Base-by-base conservation (phyloP, 768 basidiomycete species). In the Boletus sp. region DNA sequence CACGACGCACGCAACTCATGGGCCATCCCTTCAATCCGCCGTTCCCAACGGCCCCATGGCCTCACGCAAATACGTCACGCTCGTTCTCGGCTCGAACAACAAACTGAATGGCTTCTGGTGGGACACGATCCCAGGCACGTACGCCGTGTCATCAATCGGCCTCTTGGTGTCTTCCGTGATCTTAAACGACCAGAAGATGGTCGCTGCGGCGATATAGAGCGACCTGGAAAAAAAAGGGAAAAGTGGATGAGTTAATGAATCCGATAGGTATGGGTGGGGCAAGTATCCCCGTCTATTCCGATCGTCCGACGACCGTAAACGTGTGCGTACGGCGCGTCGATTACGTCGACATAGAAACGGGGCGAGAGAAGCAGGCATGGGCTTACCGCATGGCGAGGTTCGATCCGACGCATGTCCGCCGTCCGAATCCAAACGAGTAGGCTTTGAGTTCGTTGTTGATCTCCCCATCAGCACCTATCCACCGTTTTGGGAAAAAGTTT, bases 141-240 rank as follows among this genome's bases (percentile, higher is more conserved):
- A 33, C 13, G 32, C 11, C 10, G 13, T 33, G 13, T 5, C 13
- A 13, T 33, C 32, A 13, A 33, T 33, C 3, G 4, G 10, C 32
- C 32, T 4, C 13, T 33, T 33, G 13, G 32, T 4, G 32, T 33
- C 32, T 5, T 13, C 32, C 1, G 64, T 65, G 29, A 88, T 71
- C 0, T 58, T 74, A 70, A 88, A 87, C 0, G 84, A 77, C 83
- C 84, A 87, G n/a, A 84, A 74, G 7, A 83, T 61, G 15, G 85
- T 72, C 0, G 84, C 83, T 0, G 82, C 76, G 4, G 32, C 10
- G 11, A 13, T 30, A 30, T 33, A 13, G 32, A 13, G 32, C 32
- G 13, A 33, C 13, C 32, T 11, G 32, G 4, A 13, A 33, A 1
- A 13, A 33, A 1, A 33, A 33, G 2, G 11, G 3, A 33, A 13